Conservation (phyloP, 2,329 filamentous ascomycete genomes). For the Pochonia chlamydosporia region DNA sequence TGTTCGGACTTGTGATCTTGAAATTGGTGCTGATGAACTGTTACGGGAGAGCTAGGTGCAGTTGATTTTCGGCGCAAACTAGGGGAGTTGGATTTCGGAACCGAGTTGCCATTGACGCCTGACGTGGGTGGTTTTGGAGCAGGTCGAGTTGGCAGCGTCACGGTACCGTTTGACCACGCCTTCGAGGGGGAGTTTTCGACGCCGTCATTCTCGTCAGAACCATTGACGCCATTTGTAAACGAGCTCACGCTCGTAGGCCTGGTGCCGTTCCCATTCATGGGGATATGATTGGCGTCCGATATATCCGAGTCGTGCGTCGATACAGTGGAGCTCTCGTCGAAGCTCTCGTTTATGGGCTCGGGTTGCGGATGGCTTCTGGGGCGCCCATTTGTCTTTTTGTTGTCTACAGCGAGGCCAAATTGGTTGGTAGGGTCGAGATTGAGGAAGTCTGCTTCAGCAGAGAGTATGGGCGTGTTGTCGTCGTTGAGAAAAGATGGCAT, state of each 20-base stretch:
- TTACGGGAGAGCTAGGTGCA: background rate
- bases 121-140: conserved; percentile 14
- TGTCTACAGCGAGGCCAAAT: conserved; percentile 27
- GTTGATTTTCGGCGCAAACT: background rate
- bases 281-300: conserved; percentile 38
- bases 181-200: conserved; percentile 20
- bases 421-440: conserved; percentile 36
- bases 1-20: background rate
- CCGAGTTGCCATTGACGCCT: conserved; percentile 14
- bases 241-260: conserved; percentile 52
- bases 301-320: conserved; percentile 47
- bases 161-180: conserved; percentile 20
- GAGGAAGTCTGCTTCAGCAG: conserved; percentile 36
- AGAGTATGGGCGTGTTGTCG: conserved; percentile 36
- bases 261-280: conserved; percentile 37
- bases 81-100: background rate
- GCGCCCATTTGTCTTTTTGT: conserved; percentile 29
- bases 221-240: conserved; percentile 49
- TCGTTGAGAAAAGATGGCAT: conserved; percentile 53
- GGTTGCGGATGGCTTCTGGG: conserved; percentile 35
- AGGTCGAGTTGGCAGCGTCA: conserved; percentile 23
- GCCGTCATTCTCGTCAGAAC: conserved; percentile 23
- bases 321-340: conserved; percentile 48
- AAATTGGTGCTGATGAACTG: background rate
- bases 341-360: conserved; percentile 44